Conservation (phyloP, 2,329 filamentous ascomycete species). For the Aspergillus awamori region DNA sequence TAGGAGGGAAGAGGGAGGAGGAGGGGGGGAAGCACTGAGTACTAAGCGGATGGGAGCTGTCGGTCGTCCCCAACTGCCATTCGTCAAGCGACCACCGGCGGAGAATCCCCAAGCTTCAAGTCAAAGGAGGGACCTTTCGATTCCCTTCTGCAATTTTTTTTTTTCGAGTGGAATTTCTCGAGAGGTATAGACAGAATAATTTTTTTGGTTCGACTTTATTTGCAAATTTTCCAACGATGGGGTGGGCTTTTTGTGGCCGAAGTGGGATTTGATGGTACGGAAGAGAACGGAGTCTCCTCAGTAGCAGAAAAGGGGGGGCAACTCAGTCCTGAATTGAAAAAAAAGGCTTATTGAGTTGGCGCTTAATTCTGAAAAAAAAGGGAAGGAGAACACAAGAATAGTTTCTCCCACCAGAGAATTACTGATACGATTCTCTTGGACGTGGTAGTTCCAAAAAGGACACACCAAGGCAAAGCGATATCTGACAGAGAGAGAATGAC, state of each 20-base stretch:
- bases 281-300: slow-evolving; percentile 20
- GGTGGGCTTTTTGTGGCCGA: background rate
- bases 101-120: slow-evolving; percentile 16
- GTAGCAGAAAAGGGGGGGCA: slow-evolving; percentile 16
- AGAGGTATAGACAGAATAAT: background rate
- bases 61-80: slow-evolving; percentile 27
- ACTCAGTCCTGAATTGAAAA: slow-evolving; percentile 4
- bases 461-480: slow-evolving; percentile 17
- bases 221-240: slow-evolving; percentile 1
- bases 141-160: slow-evolving; percentile 2
- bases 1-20: slow-evolving; percentile 22
- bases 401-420: background rate
- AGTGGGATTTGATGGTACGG: slow-evolving; percentile 18
- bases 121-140: slow-evolving; percentile 11
- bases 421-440: slow-evolving; percentile 1
- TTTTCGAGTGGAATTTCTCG: slow-evolving; percentile 3
- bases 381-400: background rate
- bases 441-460: background rate
- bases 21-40: slow-evolving; percentile 25
- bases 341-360: slow-evolving; percentile 3
- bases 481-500: slow-evolving; percentile 36
- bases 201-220: background rate
- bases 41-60: slow-evolving; percentile 26
- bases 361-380: background rate
- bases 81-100: slow-evolving; percentile 19